phyloP scores from a whole-genome alignment of 148 eudicot genomes.

The Chenopodium album region DNA sequence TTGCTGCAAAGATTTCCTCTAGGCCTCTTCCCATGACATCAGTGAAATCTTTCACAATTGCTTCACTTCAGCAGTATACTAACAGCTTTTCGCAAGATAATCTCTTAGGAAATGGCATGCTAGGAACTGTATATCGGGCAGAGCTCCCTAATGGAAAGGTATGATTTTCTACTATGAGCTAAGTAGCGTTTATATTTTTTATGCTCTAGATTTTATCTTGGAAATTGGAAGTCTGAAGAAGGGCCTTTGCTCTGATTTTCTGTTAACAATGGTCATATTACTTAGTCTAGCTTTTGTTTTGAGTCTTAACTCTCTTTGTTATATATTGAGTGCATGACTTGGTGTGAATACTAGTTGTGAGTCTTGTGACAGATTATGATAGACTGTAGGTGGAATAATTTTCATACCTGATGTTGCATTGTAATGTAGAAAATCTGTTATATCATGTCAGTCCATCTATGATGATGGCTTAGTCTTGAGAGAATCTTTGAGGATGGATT shows the following conservation, averaged over 20 bases:
- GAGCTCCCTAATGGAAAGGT: conserved; percentile 85
- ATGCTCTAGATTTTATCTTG: not conserved
- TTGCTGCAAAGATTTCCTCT: conserved; percentile 38
- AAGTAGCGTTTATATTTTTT: not conserved
- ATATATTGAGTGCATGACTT: not conserved
- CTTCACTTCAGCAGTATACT: conserved; percentile 90
- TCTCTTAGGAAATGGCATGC: conserved; percentile 84
- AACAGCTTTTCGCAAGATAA: conserved; percentile 94
- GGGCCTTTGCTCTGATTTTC: not conserved
- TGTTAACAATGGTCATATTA: not conserved
- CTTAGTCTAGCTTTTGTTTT: not conserved
- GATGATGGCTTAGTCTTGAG: not conserved
- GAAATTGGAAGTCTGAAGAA: not conserved
- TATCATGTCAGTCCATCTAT: not conserved
- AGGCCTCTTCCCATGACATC: conserved; percentile 60
- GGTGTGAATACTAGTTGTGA: not conserved
- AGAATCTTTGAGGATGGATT: not conserved
- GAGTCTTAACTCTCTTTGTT: not conserved
- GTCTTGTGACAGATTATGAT: not conserved
- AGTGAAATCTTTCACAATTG: conserved; percentile 78
- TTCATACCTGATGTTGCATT: not conserved
- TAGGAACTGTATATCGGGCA: conserved; percentile 84
- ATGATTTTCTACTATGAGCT: conserved; percentile 14
- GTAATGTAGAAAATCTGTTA: not conserved
- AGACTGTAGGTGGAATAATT: not conserved